Percentiles rank a stretch among this genome's conserved stretches.
These are phyloP conservation scores for Lichenothelia convexa DNA, from an alignment of 495 filamentous ascomycete species.

Conservation along the genomic window DNA sequence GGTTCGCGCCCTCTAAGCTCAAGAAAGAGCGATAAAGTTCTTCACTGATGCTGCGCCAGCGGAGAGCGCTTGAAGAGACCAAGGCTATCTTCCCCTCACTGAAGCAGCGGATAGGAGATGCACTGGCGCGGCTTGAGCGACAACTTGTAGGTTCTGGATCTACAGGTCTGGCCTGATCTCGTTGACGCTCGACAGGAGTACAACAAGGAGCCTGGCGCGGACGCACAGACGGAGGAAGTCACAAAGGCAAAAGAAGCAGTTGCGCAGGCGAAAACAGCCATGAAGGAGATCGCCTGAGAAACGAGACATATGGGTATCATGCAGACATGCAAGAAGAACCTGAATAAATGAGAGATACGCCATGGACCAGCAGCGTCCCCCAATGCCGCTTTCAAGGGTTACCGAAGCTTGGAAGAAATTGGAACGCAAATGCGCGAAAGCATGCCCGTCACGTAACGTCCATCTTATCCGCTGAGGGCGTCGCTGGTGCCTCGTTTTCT, in stretches of 20 bases:
- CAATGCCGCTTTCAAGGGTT: too few relatives aligned
- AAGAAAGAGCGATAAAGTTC: not conserved
- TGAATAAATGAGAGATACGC: too few relatives aligned
- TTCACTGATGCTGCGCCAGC: slow-evolving; percentile 27
- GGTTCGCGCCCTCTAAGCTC: slow-evolving; percentile 31
- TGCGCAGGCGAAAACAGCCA: slow-evolving; percentile 14
- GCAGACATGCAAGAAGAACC: too few relatives aligned
- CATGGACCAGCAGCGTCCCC: too few relatives aligned
- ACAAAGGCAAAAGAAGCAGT: slow-evolving; percentile 23
- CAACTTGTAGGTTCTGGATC: slow-evolving; percentile 31
- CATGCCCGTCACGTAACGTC: too few relatives aligned
- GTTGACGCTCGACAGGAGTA: slow-evolving; percentile 12
- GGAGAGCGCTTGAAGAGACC: slow-evolving; percentile 62
- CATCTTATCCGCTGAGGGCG: slow-evolving; percentile 40
- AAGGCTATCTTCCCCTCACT: slow-evolving; percentile 56
- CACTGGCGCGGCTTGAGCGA: slow-evolving; percentile 50
- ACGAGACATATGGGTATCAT: too few relatives aligned
- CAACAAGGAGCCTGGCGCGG: too few relatives aligned
- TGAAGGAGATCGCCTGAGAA: slow-evolving; percentile 14
- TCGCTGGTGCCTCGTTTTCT: slow-evolving; percentile 19
- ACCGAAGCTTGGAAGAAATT: too few relatives aligned
- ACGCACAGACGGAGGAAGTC: slow-evolving; percentile 17
- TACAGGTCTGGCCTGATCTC: not conserved
- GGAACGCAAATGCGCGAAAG: too few relatives aligned
- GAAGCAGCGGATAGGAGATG: slow-evolving; percentile 42